Evolutionary conservation across 2,329 filamentous ascomycete species (phyloP).

Genomic region (Myriosclerotinia curreyana): DNA sequence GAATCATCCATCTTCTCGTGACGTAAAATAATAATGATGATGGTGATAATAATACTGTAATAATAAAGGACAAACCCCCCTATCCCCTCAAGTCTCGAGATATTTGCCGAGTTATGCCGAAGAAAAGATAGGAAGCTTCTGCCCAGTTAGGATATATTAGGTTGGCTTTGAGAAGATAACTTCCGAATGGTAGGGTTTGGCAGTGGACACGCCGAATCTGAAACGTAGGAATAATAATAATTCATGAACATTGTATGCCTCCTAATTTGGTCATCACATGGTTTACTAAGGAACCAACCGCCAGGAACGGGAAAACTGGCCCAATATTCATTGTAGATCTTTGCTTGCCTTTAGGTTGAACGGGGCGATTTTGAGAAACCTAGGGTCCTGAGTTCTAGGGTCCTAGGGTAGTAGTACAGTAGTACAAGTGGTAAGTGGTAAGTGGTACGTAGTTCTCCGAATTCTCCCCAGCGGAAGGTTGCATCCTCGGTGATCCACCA

Average conservation of each 20-base stretch:
- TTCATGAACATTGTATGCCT: neutral
- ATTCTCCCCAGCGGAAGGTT: constrained; percentile 3
- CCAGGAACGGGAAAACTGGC: constrained; percentile 11
- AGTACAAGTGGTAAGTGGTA: too few relatives aligned
- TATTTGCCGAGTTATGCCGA: neutral
- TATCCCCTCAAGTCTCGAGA: neutral
- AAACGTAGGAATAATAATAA: constrained; percentile 7
- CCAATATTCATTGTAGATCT: constrained; percentile 15
- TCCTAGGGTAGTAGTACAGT: neutral
- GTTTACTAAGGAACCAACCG: neutral
- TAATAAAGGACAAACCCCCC: neutral
- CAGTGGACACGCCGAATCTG: constrained; percentile 2
- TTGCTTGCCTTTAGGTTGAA: constrained; percentile 12
- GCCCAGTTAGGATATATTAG: neutral
- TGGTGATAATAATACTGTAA: neutral
- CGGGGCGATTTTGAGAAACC: neutral
- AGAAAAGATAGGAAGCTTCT: neutral
- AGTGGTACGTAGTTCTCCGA: constrained; percentile 14
- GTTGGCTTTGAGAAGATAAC: neutral
- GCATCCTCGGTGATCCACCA: constrained; percentile 2
- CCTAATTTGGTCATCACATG: constrained; percentile 16
- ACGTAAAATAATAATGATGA: neutral
- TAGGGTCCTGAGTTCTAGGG: neutral
- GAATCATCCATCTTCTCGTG: neutral
- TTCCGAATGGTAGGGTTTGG: constrained; percentile 1